A percentile compares a stretch with the other conserved stretches of the same genome.
phyloP scores from a whole-genome alignment of 2,329 filamentous ascomycete genomes.

The Beauveria varroae region DNA sequence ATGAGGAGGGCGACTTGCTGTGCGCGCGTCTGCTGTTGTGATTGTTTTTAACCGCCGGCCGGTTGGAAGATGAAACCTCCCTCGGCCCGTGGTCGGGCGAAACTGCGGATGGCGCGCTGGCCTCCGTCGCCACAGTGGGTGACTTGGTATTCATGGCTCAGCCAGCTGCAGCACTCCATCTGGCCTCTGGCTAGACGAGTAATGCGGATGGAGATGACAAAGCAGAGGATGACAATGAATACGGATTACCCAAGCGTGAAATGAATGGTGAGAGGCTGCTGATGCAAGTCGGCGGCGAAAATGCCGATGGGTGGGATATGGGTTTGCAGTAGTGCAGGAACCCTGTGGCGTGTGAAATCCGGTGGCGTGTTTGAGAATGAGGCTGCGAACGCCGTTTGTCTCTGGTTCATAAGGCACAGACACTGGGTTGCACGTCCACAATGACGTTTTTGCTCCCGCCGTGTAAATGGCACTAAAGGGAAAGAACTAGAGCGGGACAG shows the following conservation, averaged over 20 bases:
- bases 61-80: conserved; percentile 1
- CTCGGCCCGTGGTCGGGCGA: neutral
- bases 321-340: neutral
- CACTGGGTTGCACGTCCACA: neutral
- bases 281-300: neutral
- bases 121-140: neutral
- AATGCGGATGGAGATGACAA: neutral
- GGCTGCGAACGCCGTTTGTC: neutral
- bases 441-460: neutral
- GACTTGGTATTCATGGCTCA: conserved; percentile 4
- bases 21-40: neutral
- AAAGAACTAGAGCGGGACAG: neutral
- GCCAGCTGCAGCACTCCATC: conserved; percentile 3
- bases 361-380: neutral
- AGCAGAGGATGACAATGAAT: neutral
- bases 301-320: neutral
- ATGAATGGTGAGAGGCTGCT: neutral
- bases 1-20: conserved; percentile 4
- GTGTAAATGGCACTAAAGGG: neutral
- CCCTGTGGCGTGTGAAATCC: neutral
- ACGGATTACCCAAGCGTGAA: neutral
- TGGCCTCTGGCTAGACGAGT: neutral
- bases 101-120: neutral
- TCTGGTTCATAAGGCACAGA: neutral
- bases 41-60: neutral